Evolutionary conservation across 768 basidiomycete genomes (phyloP), one percentile per base, ranked within the genome.

Genomic region (Tulasnella sp.): DNA sequence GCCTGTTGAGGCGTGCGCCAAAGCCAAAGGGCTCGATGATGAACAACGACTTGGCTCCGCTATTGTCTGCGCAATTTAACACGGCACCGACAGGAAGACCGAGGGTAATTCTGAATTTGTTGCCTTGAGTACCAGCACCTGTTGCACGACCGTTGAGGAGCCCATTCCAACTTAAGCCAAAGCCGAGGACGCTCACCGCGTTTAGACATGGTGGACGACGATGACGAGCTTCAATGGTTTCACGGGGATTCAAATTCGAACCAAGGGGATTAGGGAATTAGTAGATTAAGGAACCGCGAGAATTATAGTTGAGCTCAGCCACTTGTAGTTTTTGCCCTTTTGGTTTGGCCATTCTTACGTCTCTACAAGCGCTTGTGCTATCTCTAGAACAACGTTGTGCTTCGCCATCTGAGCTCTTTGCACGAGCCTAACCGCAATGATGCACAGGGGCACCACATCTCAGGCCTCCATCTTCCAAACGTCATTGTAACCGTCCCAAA

Each of bases 1-100:
- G 78, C 73, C 96, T 80, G 81, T 98, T 98, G 49, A 98, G 81
- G 70, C 86, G 91, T 62, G 96, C 86, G 71, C 96, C 96, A 70
- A 86, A 88, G 52, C 93, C 88, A 68, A 82, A 92, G 54, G 96
- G 90, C 72, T 94, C 90, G 68, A 99, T 98, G 68, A 98, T 69
- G 74, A 75, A 96, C 63, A 96, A 79, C 57, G 85, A 90, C 76
- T 97, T 99, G 64, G 94, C 96, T 63, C 96, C 96, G 68, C 87
- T 90, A 83, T 99, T 99, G 77, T 99, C 96, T 49, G 92, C 92
- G 73, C 96, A 96, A 72, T 94, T 94, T 68, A 96, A 76, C 62
- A 96, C 91, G 64, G 91, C 91, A 63, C 89, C 90, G 62, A 87
- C 86, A 61, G 89, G 91, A 52, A 93, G 84, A 87, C 86, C 88